A percentile compares a stretch with the other conserved stretches of the same genome.
phyloP scores from a whole-genome alignment of 345 rosid genomes.

The Schrenkiella parvula region DNA sequence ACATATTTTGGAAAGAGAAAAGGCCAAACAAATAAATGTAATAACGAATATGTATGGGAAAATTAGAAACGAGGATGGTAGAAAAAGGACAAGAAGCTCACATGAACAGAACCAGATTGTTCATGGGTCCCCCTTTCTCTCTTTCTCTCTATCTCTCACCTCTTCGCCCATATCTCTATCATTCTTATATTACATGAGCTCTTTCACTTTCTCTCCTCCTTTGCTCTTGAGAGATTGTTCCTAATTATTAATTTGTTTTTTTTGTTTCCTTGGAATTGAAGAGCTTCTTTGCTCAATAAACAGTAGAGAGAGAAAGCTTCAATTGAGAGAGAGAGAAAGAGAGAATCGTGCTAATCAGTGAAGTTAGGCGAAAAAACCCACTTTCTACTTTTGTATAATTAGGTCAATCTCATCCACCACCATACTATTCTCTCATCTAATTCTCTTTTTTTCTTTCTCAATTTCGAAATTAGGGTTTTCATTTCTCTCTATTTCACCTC shows the following conservation, averaged over 20 bases:
- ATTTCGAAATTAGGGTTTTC: conserved; percentile 30
- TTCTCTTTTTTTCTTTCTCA: conserved; percentile 9
- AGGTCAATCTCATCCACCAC: conserved; percentile 42
- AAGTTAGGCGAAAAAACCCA: conserved; percentile 30
- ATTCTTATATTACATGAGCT: conserved; percentile 11
- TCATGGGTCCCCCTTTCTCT: conserved; percentile 30
- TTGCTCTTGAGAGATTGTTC: conserved; percentile 20
- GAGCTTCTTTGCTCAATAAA: conserved; percentile 13
- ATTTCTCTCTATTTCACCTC: neutral
- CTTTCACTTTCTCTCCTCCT: neutral
- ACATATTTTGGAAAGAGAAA: neutral
- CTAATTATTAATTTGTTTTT: neutral
- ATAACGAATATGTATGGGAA: conserved; percentile 16
- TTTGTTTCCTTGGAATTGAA: conserved; percentile 4
- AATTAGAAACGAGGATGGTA: conserved; percentile 28
- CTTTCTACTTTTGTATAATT: conserved; percentile 25
- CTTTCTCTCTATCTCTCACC: neutral
- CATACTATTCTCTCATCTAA: conserved; percentile 13
- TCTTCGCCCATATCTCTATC: conserved; percentile 29
- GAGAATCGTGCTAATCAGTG: conserved; percentile 28
- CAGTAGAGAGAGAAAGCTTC: conserved; percentile 17
- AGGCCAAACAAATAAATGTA: conserved; percentile 2
- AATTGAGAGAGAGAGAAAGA: neutral
- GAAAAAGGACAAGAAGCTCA: conserved; percentile 39
- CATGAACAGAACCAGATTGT: conserved; percentile 40